These are phyloP conservation scores for Chlorella sp. DNA, from an alignment of 139 green algal species.

Conservation along the genomic window DNA sequence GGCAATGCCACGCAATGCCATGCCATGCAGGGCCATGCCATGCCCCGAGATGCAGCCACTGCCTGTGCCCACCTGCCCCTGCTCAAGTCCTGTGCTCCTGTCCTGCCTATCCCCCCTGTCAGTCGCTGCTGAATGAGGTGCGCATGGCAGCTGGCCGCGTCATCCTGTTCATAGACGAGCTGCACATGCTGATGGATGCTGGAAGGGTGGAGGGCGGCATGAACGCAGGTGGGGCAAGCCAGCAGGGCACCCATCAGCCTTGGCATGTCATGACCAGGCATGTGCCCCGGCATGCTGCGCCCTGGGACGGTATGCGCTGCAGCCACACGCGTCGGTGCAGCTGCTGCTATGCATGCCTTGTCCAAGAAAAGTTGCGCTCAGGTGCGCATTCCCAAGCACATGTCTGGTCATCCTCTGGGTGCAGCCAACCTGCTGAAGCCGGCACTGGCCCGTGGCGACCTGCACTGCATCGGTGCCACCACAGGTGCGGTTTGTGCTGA, in stretches of 20 bases:
- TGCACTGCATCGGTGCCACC: constrained; percentile 88
- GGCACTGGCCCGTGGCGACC: constrained; percentile 74
- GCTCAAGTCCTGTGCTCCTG: background rate
- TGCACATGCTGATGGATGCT: constrained; percentile 70
- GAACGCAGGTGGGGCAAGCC: constrained; percentile 1
- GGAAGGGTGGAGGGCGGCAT: constrained; percentile 39
- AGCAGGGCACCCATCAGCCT: no score
- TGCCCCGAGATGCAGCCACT: background rate
- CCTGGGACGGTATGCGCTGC: no score
- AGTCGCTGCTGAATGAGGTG: constrained; percentile 71
- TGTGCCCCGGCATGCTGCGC: no score
- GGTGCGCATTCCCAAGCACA: no score
- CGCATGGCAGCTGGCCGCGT: constrained; percentile 53
- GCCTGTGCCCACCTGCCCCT: no score
- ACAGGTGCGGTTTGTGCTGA: constrained; percentile 48
- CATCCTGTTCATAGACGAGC: constrained; percentile 83
- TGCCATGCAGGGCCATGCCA: no score
- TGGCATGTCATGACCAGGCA: no score
- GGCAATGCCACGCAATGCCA: background rate
- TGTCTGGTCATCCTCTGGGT: background rate
- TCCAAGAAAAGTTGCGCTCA: no score
- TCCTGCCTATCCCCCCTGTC: background rate
- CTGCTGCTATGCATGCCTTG: no score
- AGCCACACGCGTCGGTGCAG: no score
- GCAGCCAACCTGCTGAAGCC: constrained; percentile 91